These are phyloP conservation scores for Pseudogymnoascus destructans DNA, from an alignment of 2,329 filamentous ascomycete species.

Conservation along the genomic window DNA sequence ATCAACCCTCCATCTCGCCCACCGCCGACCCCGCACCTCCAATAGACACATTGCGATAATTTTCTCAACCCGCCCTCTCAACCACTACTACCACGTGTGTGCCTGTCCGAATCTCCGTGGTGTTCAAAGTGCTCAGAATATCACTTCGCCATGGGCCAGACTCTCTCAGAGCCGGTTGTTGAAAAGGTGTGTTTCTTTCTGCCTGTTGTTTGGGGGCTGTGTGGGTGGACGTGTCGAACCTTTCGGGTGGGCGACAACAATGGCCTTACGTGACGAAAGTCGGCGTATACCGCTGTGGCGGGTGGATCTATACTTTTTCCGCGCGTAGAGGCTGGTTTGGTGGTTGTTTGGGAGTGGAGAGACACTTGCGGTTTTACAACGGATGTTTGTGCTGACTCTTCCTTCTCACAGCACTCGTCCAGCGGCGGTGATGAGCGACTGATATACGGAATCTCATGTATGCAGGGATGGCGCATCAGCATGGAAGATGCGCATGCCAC, in stretches of 20 bases:
- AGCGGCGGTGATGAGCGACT: constrained; percentile 86
- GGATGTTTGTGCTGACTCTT: constrained; percentile 12
- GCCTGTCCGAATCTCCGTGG: neutral
- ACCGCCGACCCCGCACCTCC: constrained; percentile 2
- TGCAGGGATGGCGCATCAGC: constrained; percentile 99
- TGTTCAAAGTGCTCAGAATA: neutral
- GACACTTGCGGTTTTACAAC: neutral
- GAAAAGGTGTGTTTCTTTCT: constrained; percentile 67
- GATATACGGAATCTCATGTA: constrained; percentile 87
- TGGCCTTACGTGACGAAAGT: neutral
- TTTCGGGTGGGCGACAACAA: neutral
- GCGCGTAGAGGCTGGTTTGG: neutral
- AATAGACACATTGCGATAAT: constrained; percentile 4
- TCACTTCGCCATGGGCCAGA: constrained; percentile 70
- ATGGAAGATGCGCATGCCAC: constrained; percentile 97
- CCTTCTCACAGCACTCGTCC: constrained; percentile 56
- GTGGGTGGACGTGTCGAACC: constrained; percentile 2
- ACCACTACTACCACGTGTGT: neutral
- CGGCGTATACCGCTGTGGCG: neutral
- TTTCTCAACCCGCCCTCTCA: neutral
- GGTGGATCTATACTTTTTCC: neutral
- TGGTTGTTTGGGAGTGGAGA: neutral
- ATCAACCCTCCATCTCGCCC: neutral
- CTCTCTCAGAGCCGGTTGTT: constrained; percentile 94
- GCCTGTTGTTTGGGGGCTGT: constrained; percentile 10